A percentile compares a stretch with the other conserved stretches of the same genome.
phyloP scores from a whole-genome alignment of 1,139 yeast genomes.

The Blastobotrys indianensis region DNA sequence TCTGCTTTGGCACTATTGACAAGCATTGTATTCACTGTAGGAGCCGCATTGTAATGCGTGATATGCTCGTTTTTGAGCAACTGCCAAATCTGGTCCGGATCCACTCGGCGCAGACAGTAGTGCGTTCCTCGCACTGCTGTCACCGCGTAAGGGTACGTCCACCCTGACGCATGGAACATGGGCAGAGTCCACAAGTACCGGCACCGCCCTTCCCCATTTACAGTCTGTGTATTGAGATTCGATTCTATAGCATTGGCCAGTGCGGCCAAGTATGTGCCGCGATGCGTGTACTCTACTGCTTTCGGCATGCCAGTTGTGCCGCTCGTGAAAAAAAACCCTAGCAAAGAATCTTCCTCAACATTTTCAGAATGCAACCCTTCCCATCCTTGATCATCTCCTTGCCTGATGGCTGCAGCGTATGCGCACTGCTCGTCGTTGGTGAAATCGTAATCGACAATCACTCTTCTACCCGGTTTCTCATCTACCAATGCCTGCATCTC shows the following conservation, averaged over 20 bases:
- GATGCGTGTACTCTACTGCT: conserved; percentile 62
- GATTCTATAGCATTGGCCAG: conserved; percentile 33
- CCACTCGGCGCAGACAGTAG: conserved; percentile 34
- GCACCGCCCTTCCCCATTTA: conserved; percentile 30
- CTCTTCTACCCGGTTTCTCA: conserved; percentile 17
- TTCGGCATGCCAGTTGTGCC: conserved; percentile 78
- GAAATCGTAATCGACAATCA: conserved; percentile 31
- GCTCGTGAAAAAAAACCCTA: conserved; percentile 50
- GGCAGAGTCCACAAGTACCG: conserved; percentile 38
- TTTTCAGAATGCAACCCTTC: conserved; percentile 25
- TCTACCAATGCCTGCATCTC: conserved; percentile 31
- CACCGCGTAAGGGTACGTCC: conserved; percentile 38
- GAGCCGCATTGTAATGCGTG: conserved; percentile 38
- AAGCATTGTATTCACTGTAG: conserved; percentile 37
- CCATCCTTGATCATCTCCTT: conserved; percentile 26
- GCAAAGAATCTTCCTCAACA: conserved; percentile 29
- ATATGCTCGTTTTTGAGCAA: conserved; percentile 28
- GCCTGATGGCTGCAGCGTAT: conserved; percentile 26
- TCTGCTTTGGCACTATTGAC: conserved; percentile 31
- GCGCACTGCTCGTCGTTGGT: conserved; percentile 20
- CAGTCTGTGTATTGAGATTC: conserved; percentile 30
- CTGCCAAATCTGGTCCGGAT: conserved; percentile 35
- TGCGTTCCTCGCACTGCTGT: conserved; percentile 38
- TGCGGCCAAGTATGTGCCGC: conserved; percentile 34
- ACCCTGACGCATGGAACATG: conserved; percentile 38